Percentiles rank a stretch among this genome's conserved stretches.
phyloP scores from a whole-genome alignment of 2,329 filamentous ascomycete species.

The Talaromyces islandicus region DNA sequence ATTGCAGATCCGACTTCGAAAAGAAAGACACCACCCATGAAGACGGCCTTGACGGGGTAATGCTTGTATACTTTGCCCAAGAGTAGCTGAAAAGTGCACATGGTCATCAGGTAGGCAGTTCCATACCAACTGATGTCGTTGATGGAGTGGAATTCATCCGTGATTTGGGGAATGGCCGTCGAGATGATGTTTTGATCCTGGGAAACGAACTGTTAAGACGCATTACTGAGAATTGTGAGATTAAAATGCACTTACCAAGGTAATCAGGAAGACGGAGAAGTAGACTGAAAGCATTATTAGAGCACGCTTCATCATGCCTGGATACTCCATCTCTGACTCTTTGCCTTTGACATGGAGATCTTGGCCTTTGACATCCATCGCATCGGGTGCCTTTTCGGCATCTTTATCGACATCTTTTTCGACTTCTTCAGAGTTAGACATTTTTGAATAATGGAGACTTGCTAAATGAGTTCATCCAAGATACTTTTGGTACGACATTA shows the following conservation, averaged over 20 bases:
- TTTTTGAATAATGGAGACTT: too few relatives aligned
- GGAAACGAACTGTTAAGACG: too few relatives aligned
- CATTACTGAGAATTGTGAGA: slow-evolving; percentile 15
- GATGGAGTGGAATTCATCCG: slow-evolving; percentile 28
- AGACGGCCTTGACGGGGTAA: slow-evolving; percentile 33
- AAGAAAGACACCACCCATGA: slow-evolving; percentile 20
- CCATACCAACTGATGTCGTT: slow-evolving; percentile 33
- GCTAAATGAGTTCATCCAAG: too few relatives aligned
- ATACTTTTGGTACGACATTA: too few relatives aligned
- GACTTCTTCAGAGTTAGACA: too few relatives aligned
- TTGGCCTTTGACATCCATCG: too few relatives aligned
- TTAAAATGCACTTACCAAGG: slow-evolving; percentile 5
- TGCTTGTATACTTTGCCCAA: slow-evolving; percentile 43
- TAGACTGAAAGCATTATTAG: not conserved
- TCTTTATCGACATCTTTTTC: too few relatives aligned
- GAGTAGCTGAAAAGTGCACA: slow-evolving; percentile 21
- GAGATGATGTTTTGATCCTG: slow-evolving; percentile 15
- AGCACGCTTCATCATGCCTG: not conserved
- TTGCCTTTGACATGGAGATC: too few relatives aligned
- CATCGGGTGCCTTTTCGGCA: too few relatives aligned
- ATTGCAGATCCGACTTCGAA: slow-evolving; percentile 35
- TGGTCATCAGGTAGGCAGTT: slow-evolving; percentile 35
- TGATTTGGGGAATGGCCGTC: slow-evolving; percentile 16
- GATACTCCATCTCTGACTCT: slow-evolving; percentile 15
- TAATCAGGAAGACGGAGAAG: not conserved